Percentiles rank a stretch among this genome's conserved stretches.
phyloP scores from a whole-genome alignment of 257 asterid species.

The Hygrophila difformis region DNA sequence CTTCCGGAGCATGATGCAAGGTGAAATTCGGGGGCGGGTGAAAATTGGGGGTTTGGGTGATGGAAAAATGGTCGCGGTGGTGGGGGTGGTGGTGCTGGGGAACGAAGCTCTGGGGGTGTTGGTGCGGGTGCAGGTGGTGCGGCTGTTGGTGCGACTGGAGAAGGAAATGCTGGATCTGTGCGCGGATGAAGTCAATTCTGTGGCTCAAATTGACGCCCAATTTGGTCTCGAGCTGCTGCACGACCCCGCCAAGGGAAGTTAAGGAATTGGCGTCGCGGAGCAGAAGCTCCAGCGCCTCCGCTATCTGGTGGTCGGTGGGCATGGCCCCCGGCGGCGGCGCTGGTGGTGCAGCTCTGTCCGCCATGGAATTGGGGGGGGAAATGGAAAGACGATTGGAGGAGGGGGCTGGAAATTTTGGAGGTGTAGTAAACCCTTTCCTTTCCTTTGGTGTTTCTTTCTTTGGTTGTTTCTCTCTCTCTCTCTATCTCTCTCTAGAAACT shows the following conservation, averaged over 20 bases:
- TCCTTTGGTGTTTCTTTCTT: no score
- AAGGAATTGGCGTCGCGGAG: constrained; percentile 29
- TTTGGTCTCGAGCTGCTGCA: constrained; percentile 38
- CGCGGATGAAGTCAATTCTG: constrained; percentile 41
- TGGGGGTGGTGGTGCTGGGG: constrained; percentile 6
- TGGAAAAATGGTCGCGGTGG: constrained; percentile 7
- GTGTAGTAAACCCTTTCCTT: no score
- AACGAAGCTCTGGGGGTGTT: neutral
- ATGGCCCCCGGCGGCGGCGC: constrained; percentile 11
- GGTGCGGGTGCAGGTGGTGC: no score
- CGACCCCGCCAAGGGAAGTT: constrained; percentile 35
- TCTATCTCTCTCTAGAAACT: no score
- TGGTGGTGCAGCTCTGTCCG: constrained; percentile 16
- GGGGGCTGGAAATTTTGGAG: no score
- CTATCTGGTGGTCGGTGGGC: constrained; percentile 46
- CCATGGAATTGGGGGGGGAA: no score
- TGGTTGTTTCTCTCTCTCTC: no score
- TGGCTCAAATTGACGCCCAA: constrained; percentile 29
- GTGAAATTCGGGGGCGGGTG: constrained; percentile 17
- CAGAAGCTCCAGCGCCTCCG: constrained; percentile 31
- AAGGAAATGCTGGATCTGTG: constrained; percentile 38
- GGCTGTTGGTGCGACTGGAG: no score
- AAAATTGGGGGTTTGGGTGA: constrained; percentile 20
- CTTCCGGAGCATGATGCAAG: constrained; percentile 21
- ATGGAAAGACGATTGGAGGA: no score